Base-by-base conservation (phyloP, 202 grass and related monocot genomes). In the Brachypodium distachyon region DNA sequence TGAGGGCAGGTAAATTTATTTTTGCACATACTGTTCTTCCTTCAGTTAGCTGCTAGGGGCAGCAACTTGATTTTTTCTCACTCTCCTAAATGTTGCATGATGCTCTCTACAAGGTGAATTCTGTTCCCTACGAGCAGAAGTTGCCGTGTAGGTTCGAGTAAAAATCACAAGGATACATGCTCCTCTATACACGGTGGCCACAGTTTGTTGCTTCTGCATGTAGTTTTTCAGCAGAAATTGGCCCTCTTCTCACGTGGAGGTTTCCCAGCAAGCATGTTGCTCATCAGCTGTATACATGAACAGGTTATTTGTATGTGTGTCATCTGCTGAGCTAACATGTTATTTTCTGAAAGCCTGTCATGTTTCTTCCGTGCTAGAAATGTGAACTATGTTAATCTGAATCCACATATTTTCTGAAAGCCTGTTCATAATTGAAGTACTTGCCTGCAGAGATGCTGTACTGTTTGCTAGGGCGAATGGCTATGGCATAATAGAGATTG, bases 121-220 rank as follows among this genome's bases (percentile, higher is more conserved):
- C 1, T 68, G 25, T 68, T 29, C 44, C 23, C 7, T 55, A 27
- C 23, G 3, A 31, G 70, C 70, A 52, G 39, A 82, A 42, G 63
- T 77, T 28, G 34, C 17, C 28, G n/a, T 87, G 36, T 55, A 84
- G 34, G 58, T 85, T 66, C 26, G 66, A 38, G 53, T 33, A 51
- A 77, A 70, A 18, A 77, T 37, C 55, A 81, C 19, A 81, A 77
- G 52, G 37, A 77, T 79, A 71, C 77, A 78, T 63, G 47, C 3
- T 84, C 55, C 43, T 4, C 17, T 18, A 22, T 50, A 36, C 16
- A 28, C 19, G 12, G 34, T 54, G 21, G 3, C 5, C n/a, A 6
- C 3, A 4, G 16, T 19, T 28, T 58, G 4, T n/a, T 42, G 14
- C 25, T 43, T 58, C 16, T 31, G 36, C 23, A 42, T 57, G 51